Percentiles rank a stretch among this genome's conserved stretches.
phyloP scores from a whole-genome alignment of 2,329 filamentous ascomycete genomes.

The Aspergillus arachidicola region DNA sequence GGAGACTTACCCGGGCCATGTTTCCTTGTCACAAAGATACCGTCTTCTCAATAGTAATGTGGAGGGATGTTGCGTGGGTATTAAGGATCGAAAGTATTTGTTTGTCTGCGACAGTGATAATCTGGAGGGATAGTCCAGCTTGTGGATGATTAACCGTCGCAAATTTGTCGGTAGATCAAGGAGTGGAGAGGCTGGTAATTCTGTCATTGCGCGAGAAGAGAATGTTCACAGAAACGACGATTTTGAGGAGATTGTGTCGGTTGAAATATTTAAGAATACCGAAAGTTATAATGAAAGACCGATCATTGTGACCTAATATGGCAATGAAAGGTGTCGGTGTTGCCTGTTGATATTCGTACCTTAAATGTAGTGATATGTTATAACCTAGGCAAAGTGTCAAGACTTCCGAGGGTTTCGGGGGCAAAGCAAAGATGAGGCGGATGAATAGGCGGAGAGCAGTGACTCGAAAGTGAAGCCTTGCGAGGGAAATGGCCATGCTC shows the following conservation, averaged over 20 bases:
- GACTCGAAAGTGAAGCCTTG: background rate
- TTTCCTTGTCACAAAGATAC: background rate
- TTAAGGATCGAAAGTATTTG: background rate
- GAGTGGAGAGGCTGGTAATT: background rate
- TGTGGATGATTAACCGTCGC: background rate
- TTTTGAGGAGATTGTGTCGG: background rate
- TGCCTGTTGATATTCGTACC: too few species aligned
- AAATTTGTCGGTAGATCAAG: background rate
- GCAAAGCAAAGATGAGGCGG: too few species aligned
- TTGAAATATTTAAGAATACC: background rate
- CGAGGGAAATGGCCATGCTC: too few species aligned
- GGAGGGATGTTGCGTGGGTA: background rate
- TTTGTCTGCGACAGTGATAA: background rate
- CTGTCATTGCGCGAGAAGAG: background rate
- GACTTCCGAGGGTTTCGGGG: too few species aligned
- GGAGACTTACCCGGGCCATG: background rate
- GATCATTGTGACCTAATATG: too few species aligned
- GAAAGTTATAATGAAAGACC: background rate
- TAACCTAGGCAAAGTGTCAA: too few species aligned
- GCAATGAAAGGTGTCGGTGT: too few species aligned
- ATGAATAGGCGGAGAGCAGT: background rate
- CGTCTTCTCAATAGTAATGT: background rate
- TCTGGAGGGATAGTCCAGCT: background rate
- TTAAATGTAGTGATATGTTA: too few species aligned
- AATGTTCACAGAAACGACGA: background rate